Evolutionary conservation across 1,139 yeast species (phyloP), one percentile per base, ranked within the genome.

Genomic region (Meyerozyma elateridarum): DNA sequence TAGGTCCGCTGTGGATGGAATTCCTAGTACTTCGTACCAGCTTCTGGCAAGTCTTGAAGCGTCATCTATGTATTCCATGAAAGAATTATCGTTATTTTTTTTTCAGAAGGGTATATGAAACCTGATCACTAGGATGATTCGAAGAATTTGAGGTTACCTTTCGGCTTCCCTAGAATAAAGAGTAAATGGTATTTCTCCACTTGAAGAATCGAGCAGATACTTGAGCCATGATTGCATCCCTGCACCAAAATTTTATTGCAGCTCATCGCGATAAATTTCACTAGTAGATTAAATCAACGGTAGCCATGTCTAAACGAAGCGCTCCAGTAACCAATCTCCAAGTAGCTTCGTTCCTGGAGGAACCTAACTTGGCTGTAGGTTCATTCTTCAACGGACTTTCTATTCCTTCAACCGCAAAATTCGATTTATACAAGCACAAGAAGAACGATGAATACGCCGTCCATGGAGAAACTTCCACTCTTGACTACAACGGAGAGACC

Each of bases 401-500:
- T 14, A 73, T 81, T 8, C 81, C 93, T 21, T 54, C 60, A 9
- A 65, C 71, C 13, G 74, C 85, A 6, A 56, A 61, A 25, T 84
- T 89, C 48, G 76, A 80, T 25, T 61, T 85, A 24, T 85, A 73
- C 56, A 67, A 73, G 49, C 73, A 73, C 48, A 75, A 76, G 47
- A 62, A 62, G 35, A 53, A 61, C 9, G 62, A 65, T 15, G 60
- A 64, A 28, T 60, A 56, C 34, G 56, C 82, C 20, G 49, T 85
- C 31, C 95, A 85, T 51, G 97, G 96, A 25, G 94, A 88, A 55
- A 77, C 73, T 41, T 77, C 72, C 2, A 70, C 73, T 20, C 64
- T 89, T 37, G 89, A 79, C 44, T 89, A 85, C 52, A 77, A 78
- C 38, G 96, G 95, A 5, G 53, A 57, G 15, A 68, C 71, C 3